phyloP scores from a whole-genome alignment of 163 green algal genomes.

The Chlorella variabilis region DNA sequence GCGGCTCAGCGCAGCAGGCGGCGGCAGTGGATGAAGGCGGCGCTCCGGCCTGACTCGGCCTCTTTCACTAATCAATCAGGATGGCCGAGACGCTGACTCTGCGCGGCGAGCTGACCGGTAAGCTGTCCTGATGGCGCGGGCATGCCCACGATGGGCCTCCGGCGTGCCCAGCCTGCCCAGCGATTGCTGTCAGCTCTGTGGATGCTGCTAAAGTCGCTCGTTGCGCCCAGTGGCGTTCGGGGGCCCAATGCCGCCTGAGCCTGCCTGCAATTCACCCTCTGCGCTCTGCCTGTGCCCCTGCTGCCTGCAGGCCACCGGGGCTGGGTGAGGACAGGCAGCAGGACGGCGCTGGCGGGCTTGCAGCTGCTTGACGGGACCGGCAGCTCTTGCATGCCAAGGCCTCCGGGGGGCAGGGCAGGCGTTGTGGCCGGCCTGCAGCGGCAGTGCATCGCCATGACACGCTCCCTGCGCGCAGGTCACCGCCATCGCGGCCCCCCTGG shows the following conservation, averaged over 20 bases:
- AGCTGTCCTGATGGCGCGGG: background rate
- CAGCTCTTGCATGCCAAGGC: background rate
- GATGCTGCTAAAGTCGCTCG: background rate
- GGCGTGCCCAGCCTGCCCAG: too few relatives aligned
- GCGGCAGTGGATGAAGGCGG: too few relatives aligned
- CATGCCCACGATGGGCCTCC: too few relatives aligned
- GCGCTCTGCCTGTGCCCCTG: conserved; percentile 44
- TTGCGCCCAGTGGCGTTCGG: background rate
- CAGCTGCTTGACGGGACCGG: conserved; percentile 3
- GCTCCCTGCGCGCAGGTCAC: conserved; percentile 83
- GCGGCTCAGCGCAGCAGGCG: too few relatives aligned
- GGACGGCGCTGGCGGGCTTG: background rate
- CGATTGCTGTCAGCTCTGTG: background rate
- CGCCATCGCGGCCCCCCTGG: conserved; percentile 94
- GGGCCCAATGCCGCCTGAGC: too few relatives aligned
- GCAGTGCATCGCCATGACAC: background rate
- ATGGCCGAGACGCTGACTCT: conserved; percentile 90
- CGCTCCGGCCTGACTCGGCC: background rate
- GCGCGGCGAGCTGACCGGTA: conserved; percentile 84
- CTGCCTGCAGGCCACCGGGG: conserved; percentile 19
- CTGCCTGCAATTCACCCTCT: too few relatives aligned
- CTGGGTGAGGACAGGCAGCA: conserved; percentile 3
- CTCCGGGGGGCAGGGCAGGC: background rate
- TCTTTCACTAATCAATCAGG: conserved; percentile 2
- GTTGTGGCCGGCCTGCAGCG: background rate